Evolutionary conservation across 805 yeast species (phyloP).

Genomic region (Yamadazyma scolyti): DNA sequence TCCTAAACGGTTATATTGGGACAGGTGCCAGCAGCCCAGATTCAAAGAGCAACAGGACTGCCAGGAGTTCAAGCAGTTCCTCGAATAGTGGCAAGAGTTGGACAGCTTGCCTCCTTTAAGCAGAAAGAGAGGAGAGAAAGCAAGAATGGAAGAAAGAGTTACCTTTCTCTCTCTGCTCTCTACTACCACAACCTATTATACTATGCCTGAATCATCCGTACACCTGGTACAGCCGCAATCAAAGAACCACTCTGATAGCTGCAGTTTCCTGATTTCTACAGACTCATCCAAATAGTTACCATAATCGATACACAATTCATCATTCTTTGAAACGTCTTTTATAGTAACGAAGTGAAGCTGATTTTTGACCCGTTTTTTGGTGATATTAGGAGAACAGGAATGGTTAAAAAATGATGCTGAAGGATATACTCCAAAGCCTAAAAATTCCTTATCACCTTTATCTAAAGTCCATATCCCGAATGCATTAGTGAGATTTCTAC

Average conservation of each 20-base stretch:
- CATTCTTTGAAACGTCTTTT: constrained; percentile 35
- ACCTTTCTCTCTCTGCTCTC: too few relatives aligned
- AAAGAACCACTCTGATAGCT: constrained; percentile 57
- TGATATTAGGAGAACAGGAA: constrained; percentile 56
- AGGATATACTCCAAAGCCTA: constrained; percentile 60
- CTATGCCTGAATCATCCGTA: constrained; percentile 14
- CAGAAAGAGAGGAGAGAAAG: too few relatives aligned
- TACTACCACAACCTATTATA: too few relatives aligned
- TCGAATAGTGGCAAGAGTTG: constrained; percentile 42
- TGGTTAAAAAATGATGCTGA: constrained; percentile 68
- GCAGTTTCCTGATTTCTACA: constrained; percentile 36
- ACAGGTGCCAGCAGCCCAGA: constrained; percentile 62
- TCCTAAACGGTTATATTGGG: constrained; percentile 72
- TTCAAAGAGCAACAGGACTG: constrained; percentile 64
- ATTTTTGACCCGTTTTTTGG: constrained; percentile 39
- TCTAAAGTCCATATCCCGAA: constrained; percentile 62
- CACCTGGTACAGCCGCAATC: constrained; percentile 52
- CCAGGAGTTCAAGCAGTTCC: constrained; percentile 55
- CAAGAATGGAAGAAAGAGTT: too few relatives aligned
- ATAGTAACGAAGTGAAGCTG: constrained; percentile 41
- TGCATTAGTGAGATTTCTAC: constrained; percentile 62
- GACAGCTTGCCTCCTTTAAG: too few relatives aligned
- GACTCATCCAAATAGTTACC: constrained; percentile 47
- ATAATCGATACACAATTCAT: constrained; percentile 58
- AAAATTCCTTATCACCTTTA: constrained; percentile 41